Evolutionary conservation across 768 basidiomycete genomes (phyloP).

Genomic region (Tremella mesenterica): DNA sequence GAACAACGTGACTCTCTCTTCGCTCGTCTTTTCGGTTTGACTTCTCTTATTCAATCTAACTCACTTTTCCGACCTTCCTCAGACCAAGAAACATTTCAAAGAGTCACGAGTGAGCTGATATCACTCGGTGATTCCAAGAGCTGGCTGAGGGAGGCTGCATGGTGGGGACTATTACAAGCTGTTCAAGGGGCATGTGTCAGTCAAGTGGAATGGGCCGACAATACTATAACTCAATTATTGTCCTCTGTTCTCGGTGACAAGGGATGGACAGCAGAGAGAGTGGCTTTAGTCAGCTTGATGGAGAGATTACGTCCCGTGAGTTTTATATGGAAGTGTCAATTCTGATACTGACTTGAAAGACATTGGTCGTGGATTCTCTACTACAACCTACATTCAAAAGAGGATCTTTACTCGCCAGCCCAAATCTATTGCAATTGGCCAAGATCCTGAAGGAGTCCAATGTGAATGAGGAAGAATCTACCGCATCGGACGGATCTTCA

Average conservation of each 20-base stretch:
- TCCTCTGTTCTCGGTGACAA: conserved; percentile 52
- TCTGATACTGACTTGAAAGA: conserved; percentile 28
- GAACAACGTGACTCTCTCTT: conserved; percentile 90
- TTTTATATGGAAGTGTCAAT: not conserved
- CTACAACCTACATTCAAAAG: conserved; percentile 70
- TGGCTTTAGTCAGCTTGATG: conserved; percentile 67
- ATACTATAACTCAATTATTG: conserved; percentile 53
- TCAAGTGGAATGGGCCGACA: conserved; percentile 61
- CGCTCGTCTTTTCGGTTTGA: conserved; percentile 82
- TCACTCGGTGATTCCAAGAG: conserved; percentile 71
- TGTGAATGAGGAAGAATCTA: conserved; percentile 51
- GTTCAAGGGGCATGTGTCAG: conserved; percentile 56
- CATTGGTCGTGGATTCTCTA: conserved; percentile 58
- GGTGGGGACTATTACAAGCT: conserved; percentile 67
- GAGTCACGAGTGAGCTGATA: conserved; percentile 56
- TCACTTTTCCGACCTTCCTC: conserved; percentile 59
- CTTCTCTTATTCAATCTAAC: conserved; percentile 74
- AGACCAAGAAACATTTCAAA: conserved; percentile 54
- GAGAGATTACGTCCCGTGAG: conserved; percentile 53
- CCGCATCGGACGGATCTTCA: conserved; percentile 55
- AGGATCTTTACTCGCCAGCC: conserved; percentile 56
- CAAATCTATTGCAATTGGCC: conserved; percentile 67
- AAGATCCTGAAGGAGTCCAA: conserved; percentile 66
- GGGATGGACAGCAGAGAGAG: conserved; percentile 78
- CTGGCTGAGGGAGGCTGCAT: conserved; percentile 84